A percentile compares a stretch with the other conserved stretches of the same genome.
These are phyloP conservation scores for Meyerozyma guilliermondii DNA, from an alignment of 1,139 yeast species.

Conservation along the genomic window DNA sequence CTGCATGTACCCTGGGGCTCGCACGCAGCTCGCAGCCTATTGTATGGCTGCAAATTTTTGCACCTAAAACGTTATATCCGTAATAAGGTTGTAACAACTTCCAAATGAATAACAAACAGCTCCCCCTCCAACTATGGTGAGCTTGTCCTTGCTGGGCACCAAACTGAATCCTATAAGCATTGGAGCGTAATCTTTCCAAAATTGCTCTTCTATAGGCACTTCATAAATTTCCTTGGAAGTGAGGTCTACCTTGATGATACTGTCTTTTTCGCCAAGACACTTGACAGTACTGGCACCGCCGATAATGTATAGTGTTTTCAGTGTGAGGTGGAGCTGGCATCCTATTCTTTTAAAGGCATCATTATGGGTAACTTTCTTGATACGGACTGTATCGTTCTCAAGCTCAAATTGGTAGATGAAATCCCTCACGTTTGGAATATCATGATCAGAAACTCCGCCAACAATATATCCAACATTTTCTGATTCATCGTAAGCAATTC, in stretches of 20 bases:
- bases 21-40: too few species aligned
- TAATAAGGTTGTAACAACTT: slow-evolving; percentile 47
- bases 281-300: slow-evolving; percentile 56
- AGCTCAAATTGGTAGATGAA: slow-evolving; percentile 29
- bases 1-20: background rate
- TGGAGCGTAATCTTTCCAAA: slow-evolving; percentile 41
- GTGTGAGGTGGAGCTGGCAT: slow-evolving; percentile 24
- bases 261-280: slow-evolving; percentile 30
- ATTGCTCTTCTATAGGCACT: slow-evolving; percentile 23
- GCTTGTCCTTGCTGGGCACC: slow-evolving; percentile 15
- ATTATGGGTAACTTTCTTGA: slow-evolving; percentile 5
- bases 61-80: background rate
- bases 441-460: slow-evolving; percentile 49
- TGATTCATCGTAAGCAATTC: slow-evolving; percentile 28
- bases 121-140: slow-evolving; percentile 60
- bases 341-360: slow-evolving; percentile 44
- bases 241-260: slow-evolving; percentile 33
- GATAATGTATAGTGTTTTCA: slow-evolving; percentile 33
- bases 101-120: slow-evolving; percentile 86
- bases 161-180: slow-evolving; percentile 58
- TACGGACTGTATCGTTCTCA: slow-evolving; percentile 6
- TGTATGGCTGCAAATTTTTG: background rate
- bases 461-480: slow-evolving; percentile 36
- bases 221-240: slow-evolving; percentile 12
- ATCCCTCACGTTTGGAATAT: slow-evolving; percentile 27